phyloP scores from a whole-genome alignment of 306 rosid species.

The Quillaja saponaria region DNA sequence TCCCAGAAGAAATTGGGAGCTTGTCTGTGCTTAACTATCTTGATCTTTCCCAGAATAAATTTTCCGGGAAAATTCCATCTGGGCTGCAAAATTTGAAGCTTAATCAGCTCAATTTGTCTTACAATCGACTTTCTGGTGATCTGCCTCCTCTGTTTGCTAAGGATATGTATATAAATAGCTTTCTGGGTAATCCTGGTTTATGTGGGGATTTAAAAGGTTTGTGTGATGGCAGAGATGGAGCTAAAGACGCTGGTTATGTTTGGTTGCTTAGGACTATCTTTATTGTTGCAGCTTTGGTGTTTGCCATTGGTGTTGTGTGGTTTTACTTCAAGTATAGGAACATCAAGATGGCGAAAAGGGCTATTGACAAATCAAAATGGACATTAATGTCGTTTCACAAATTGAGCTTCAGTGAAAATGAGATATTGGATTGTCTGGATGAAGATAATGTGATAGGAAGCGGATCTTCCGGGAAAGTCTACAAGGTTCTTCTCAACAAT shows the following conservation, averaged over 20 bases:
- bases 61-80: slow-evolving; percentile 65
- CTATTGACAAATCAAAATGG: slow-evolving; percentile 77
- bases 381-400: slow-evolving; percentile 94
- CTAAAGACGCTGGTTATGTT: slow-evolving; percentile 39
- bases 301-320: slow-evolving; percentile 65
- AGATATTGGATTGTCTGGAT: slow-evolving; percentile 82
- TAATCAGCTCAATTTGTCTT: slow-evolving; percentile 71
- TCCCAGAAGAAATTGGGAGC: slow-evolving; percentile 65
- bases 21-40: slow-evolving; percentile 70
- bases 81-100: slow-evolving; percentile 76
- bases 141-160: slow-evolving; percentile 70
- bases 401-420: slow-evolving; percentile 79
- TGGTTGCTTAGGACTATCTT: slow-evolving; percentile 72
- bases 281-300: slow-evolving; percentile 53
- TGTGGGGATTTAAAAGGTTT: slow-evolving; percentile 62
- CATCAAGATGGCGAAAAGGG: slow-evolving; percentile 45
- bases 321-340: slow-evolving; percentile 68
- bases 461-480: slow-evolving; percentile 86
- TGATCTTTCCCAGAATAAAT: slow-evolving; percentile 67
- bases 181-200: slow-evolving; percentile 77
- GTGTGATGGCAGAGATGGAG: slow-evolving; percentile 41
- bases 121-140: slow-evolving; percentile 61
- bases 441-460: slow-evolving; percentile 85
- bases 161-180: slow-evolving; percentile 62
- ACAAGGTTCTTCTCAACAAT: slow-evolving; percentile 69